Evolutionary conservation across 2,329 filamentous ascomycete genomes (phyloP).

Genomic region (Penicillium olsonii): DNA sequence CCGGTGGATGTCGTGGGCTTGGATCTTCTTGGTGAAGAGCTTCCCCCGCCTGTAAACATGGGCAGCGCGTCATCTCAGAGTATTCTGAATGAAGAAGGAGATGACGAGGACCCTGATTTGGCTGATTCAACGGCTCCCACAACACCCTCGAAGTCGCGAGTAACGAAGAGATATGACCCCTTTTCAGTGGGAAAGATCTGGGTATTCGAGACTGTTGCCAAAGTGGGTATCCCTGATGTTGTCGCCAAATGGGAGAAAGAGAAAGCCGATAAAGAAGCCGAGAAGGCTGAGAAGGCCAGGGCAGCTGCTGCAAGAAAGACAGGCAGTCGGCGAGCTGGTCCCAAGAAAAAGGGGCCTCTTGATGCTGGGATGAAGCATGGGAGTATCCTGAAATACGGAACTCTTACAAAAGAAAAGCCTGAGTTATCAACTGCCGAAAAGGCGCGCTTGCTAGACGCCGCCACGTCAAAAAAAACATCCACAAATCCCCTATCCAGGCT

Average conservation of each 20-base stretch:
- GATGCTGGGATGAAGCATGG: conserved; percentile 44
- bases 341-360: conserved; percentile 40
- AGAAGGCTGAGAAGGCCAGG: conserved; percentile 22
- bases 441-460: conserved; percentile 32
- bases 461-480: conserved; percentile 20
- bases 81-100: conserved; percentile 29
- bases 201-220: conserved; percentile 66
- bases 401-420: conserved; percentile 38
- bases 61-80: conserved; percentile 20
- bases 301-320: conserved; percentile 27
- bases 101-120: conserved; percentile 34
- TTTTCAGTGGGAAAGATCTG: conserved; percentile 66
- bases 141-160: conserved; percentile 27
- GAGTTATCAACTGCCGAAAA: conserved; percentile 32
- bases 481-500: conserved; percentile 13
- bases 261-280: conserved; percentile 34
- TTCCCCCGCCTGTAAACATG: conserved; percentile 54
- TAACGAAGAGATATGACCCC: conserved; percentile 60
- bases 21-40: conserved; percentile 71
- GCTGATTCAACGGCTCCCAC: conserved; percentile 24
- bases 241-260: conserved; percentile 65
- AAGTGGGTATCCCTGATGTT: conserved; percentile 64
- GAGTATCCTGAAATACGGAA: conserved; percentile 44
- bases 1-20: conserved; percentile 77
- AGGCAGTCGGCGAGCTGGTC: conserved; percentile 26